Evolutionary conservation across 2,329 filamentous ascomycete species (phyloP), one percentile per base, ranked within the genome.

Genomic region (Pseudogymnoascus verrucosus): DNA sequence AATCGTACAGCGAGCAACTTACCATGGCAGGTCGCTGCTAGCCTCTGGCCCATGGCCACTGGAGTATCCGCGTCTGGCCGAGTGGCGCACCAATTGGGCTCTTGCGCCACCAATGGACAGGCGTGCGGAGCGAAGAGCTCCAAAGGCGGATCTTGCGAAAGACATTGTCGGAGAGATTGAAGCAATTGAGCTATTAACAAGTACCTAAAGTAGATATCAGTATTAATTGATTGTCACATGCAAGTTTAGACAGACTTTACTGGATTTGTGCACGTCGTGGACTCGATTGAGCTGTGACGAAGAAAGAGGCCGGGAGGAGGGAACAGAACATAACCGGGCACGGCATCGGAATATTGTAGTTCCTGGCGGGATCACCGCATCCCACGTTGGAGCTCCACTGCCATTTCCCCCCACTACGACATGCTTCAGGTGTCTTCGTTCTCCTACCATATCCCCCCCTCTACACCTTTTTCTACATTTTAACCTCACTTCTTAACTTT

Each of bases 11-110:
- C n/a, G 10, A 57, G 62, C 40, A 61, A 69, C 74, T 71, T 70
- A 83, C 82, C 82, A 84, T 64, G 81, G 76, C 28, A 81, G 62
- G 69, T 84, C 79, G 65, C 79, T 80, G 59, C 76, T 74, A 61
- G 74, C 73, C 64, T 77, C 71, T 39, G 68, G 63, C 40, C 71
- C 73, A 64, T 78, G 73, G 39, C 73, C 73, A 66, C 72, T 76
- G 34, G 79, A 77, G 71, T 82, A 82, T 44, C 75, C 74, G 67
- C 81, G 76, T 60, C 78, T 76, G 63, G 74, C 72, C 64, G 77
- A 69, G 64, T 77, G 72, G 67, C 76, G 79, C 61, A 73, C 74
- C 66, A 71, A 68, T 72, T 74, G 72, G 70, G 75, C 67, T 67
- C 74, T 67, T 69, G 73, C 67, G 67, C 71, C 66, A 65, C 73